Conservation (phyloP, 768 basidiomycete genomes). For the Albatrellus ellisii region DNA sequence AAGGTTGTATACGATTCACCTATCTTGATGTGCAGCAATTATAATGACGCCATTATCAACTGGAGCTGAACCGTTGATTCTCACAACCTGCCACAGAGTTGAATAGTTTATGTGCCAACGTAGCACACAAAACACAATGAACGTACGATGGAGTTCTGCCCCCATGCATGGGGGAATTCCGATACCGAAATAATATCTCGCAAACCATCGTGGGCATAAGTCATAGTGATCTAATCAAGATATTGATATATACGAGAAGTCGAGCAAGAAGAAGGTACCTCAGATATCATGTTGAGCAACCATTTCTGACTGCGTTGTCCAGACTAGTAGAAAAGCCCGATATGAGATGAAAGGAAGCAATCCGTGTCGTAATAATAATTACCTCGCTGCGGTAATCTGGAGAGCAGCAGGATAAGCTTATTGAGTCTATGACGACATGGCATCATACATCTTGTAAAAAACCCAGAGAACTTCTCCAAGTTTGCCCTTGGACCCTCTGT, state of each 20-base stretch:
- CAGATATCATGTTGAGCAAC: constrained; percentile 51
- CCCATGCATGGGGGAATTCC: constrained; percentile 76
- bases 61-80: constrained; percentile 59
- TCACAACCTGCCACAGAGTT: constrained; percentile 69
- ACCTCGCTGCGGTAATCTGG: constrained; percentile 70
- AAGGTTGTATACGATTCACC: constrained; percentile 33
- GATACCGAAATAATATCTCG: constrained; percentile 43
- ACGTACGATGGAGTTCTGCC: constrained; percentile 67
- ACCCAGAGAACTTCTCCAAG: constrained; percentile 54
- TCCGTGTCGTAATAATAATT: constrained; percentile 5
- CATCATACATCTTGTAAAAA: constrained; percentile 55
- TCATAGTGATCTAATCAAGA: constrained; percentile 61
- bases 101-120: background rate
- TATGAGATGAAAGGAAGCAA: too few species aligned
- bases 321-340: constrained; percentile 38
- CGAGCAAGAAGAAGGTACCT: constrained; percentile 30
- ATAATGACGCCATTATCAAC: constrained; percentile 51
- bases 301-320: constrained; percentile 69
- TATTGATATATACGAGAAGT: background rate
- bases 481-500: constrained; percentile 51
- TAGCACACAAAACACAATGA: background rate
- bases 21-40: constrained; percentile 76
- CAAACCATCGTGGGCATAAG: constrained; percentile 46
- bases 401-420: constrained; percentile 14
- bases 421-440: constrained; percentile 4